phyloP scores from a whole-genome alignment of 176 grass and related monocot genomes.

The Sorghum bicolor region Sorghum_bicolor_NCBIv3 NC_012874.2:2761501-2762000 shows the following conservation, averaged over 20 bases:
- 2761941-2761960: neutral
- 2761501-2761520: neutral
- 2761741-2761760: neutral
- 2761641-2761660: constrained; percentile 88
- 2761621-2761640: constrained; percentile 87
- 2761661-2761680: constrained; percentile 39
- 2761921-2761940: neutral
- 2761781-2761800: neutral
- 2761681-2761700: neutral
- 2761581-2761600: constrained; percentile 59
- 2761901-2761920: neutral
- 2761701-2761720: neutral
- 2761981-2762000: neutral
- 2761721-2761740: neutral
- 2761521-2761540: constrained; percentile 55
- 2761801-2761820: neutral
- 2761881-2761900: constrained; percentile 5
- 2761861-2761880: neutral
- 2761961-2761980: neutral
- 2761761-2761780: neutral
- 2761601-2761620: constrained; percentile 83
- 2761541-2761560: constrained; percentile 95
- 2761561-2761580: constrained; percentile 85
- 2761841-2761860: neutral
- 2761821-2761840: constrained; percentile 6